phyloP scores from a whole-genome alignment of 345 rosid species.

The Sisymbrium altissimum region DNA sequence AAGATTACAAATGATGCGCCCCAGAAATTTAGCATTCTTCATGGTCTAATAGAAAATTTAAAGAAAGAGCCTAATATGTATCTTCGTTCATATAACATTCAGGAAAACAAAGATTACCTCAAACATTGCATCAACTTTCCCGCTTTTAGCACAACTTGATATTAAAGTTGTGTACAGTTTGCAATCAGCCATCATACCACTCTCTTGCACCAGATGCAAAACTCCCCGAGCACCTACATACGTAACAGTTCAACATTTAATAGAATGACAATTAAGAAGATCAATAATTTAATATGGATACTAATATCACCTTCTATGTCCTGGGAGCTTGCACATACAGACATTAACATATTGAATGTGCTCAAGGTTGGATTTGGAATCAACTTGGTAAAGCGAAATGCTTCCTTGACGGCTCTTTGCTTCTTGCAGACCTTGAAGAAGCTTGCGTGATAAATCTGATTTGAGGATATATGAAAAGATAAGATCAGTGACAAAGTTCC shows the following conservation, averaged over 20 bases:
- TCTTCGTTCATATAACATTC: conserved; percentile 5
- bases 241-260: conserved; percentile 19
- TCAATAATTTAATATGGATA: background rate
- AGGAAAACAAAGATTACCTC: conserved; percentile 49
- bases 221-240: conserved; percentile 75
- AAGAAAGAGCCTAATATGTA: background rate
- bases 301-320: conserved; percentile 64
- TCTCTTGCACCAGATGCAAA: conserved; percentile 59
- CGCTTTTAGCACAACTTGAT: conserved; percentile 90
- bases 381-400: conserved; percentile 80
- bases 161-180: conserved; percentile 91
- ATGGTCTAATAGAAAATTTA: background rate
- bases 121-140: conserved; percentile 96
- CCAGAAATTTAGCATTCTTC: background rate
- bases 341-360: conserved; percentile 94
- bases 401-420: conserved; percentile 70
- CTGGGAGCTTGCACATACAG: conserved; percentile 76
- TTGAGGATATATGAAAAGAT: background rate
- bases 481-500: conserved; percentile 5
- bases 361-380: conserved; percentile 79
- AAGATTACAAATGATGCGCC: background rate
- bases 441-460: conserved; percentile 81
- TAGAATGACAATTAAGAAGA: conserved; percentile 2
- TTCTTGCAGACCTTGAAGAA: conserved; percentile 73
- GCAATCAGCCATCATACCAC: conserved; percentile 70